Conservation (phyloP, 192 early-diverging fungal genomes). For the Backusella psychrophila region DNA sequence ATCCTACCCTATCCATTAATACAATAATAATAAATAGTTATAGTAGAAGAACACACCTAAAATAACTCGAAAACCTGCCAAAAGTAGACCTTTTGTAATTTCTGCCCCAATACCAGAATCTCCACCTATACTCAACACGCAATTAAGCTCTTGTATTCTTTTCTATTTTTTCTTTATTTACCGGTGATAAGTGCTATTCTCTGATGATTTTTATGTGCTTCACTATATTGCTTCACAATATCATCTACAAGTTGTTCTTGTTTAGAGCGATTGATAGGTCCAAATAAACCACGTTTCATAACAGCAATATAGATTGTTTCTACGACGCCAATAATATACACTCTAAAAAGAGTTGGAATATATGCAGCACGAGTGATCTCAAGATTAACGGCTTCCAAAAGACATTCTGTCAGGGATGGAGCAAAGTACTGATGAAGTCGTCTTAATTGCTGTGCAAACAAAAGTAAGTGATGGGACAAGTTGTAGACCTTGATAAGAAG, state of each 20-base stretch:
- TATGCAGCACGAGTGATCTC: conserved; percentile 5
- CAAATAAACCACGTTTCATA: background rate
- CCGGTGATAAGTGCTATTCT: background rate
- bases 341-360: conserved; percentile 9
- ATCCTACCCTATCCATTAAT: background rate
- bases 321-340: conserved; percentile 11
- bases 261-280: background rate
- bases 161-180: background rate
- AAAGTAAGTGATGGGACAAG: background rate
- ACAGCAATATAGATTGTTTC: conserved; percentile 12
- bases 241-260: background rate
- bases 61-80: conserved; percentile 20
- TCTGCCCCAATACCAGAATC: conserved; percentile 17
- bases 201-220: background rate
- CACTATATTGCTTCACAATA: background rate
- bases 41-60: background rate
- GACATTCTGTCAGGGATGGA: background rate
- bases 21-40: background rate
- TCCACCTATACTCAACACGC: background rate
- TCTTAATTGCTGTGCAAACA: background rate
- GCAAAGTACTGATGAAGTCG: conserved; percentile 1
- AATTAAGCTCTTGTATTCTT: background rate
- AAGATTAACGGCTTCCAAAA: conserved; percentile 11
- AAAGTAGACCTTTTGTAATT: conserved; percentile 7
- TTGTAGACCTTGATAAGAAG: background rate